A percentile compares a stretch with the other conserved stretches of the same genome.
Conservation (phyloP, 2,329 filamentous ascomycete species). For the Aurifilum marmelostoma region DNA sequence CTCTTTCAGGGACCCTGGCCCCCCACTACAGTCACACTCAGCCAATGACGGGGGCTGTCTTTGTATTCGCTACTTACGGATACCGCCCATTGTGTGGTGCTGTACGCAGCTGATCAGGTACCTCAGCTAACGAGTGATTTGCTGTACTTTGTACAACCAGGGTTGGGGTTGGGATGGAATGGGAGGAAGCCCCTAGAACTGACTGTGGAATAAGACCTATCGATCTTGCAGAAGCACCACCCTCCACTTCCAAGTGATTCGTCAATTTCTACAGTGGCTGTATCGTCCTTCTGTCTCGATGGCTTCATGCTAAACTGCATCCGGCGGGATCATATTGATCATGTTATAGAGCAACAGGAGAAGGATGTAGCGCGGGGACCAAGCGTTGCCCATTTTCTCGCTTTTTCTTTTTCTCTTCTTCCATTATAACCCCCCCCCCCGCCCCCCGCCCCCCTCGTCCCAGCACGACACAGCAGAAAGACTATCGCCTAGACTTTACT, state of each 20-base stretch:
- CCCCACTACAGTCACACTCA: background rate
- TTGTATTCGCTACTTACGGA: background rate
- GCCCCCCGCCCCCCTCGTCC: too few species aligned
- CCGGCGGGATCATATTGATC: background rate
- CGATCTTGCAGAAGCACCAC: background rate
- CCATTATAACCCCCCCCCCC: too few species aligned
- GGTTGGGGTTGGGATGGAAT: too few species aligned
- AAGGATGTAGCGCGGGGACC: too few species aligned
- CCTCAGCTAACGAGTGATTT: slow-evolving; percentile 3
- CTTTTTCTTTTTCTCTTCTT: too few species aligned
- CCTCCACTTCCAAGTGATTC: too few species aligned
- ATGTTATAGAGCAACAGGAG: too few species aligned
- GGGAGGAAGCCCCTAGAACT: background rate
- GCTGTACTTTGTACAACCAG: background rate
- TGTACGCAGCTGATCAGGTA: background rate
- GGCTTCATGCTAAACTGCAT: background rate
- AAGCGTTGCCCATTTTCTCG: too few species aligned
- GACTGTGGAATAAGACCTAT: background rate
- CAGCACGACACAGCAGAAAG: too few species aligned
- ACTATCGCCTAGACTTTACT: background rate
- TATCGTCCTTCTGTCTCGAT: background rate
- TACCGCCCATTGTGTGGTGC: background rate
- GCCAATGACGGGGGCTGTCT: slow-evolving; percentile 1
- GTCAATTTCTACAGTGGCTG: too few species aligned
- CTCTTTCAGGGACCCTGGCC: background rate